Percentiles rank a stretch among this genome's conserved stretches.
Evolutionary conservation across 257 asterid genomes (phyloP).

Genomic region (Nemophila menziesii): DNA sequence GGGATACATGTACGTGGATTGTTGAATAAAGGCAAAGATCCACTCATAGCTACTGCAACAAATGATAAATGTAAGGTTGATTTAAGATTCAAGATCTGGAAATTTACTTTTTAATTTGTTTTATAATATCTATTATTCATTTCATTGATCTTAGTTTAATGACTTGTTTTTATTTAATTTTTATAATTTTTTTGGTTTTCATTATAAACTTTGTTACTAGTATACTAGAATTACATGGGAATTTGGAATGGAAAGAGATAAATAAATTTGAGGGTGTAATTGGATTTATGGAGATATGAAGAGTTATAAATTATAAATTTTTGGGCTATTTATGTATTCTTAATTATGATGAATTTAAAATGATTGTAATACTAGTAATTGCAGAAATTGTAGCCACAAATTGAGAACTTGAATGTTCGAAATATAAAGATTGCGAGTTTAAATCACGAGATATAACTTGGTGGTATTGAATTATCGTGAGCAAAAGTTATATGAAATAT

Average conservation of each 20-base stretch:
- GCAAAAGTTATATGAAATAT: too few species aligned
- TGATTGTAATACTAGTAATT: background rate
- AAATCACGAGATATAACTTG: too few species aligned
- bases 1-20: constrained; percentile 56
- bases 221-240: background rate
- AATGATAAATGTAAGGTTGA: constrained; percentile 67
- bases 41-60: constrained; percentile 33
- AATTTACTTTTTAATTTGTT: constrained; percentile 48
- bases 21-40: constrained; percentile 51
- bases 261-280: constrained; percentile 7
- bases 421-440: too few species aligned
- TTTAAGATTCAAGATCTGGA: constrained; percentile 80
- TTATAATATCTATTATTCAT: background rate
- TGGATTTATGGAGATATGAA: background rate
- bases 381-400: background rate
- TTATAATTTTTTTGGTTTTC: background rate
- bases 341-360: too few species aligned
- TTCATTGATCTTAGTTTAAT: background rate
- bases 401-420: background rate
- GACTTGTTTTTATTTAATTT: background rate
- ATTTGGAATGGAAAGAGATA: constrained; percentile 5
- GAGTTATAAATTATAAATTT: constrained; percentile 2
- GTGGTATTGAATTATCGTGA: too few species aligned
- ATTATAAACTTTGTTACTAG: constrained; percentile 2
- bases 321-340: background rate